Conservation (phyloP, 2,329 filamentous ascomycete species). For the Claviceps monticola region DNA sequence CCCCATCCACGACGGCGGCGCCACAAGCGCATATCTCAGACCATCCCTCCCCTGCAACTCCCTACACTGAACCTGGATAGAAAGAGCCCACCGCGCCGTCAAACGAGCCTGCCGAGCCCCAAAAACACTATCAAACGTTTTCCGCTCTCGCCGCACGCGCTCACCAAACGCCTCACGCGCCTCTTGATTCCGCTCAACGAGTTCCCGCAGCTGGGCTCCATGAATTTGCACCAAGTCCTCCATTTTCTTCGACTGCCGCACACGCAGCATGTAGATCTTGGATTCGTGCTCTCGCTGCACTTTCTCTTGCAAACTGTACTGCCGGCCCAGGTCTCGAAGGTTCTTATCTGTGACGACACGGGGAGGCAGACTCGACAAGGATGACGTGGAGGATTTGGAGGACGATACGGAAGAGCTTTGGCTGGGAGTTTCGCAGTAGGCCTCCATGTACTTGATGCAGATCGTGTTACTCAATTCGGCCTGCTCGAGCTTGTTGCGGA, state of each 20-base stretch:
- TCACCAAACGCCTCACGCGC: constrained; percentile 36
- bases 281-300: constrained; percentile 45
- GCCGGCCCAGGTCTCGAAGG: constrained; percentile 42
- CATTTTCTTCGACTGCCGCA: constrained; percentile 47
- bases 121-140: constrained; percentile 31
- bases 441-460: constrained; percentile 51
- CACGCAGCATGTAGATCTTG: constrained; percentile 52
- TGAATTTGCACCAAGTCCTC: constrained; percentile 44
- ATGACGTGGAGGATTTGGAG: constrained; percentile 6
- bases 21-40: constrained; percentile 25
- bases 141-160: constrained; percentile 35
- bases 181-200: constrained; percentile 30
- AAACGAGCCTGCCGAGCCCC: constrained; percentile 29
- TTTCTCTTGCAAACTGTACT: constrained; percentile 46
- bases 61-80: constrained; percentile 37
- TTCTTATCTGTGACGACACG: constrained; percentile 46
- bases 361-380: constrained; percentile 24
- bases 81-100: constrained; percentile 36
- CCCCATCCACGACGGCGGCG: constrained; percentile 19
- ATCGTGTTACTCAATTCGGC: constrained; percentile 42
- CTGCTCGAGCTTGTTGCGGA: constrained; percentile 39
- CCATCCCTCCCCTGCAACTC: constrained; percentile 34
- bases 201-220: constrained; percentile 32
- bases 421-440: constrained; percentile 44
- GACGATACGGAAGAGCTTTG: constrained; percentile 14